Percentiles rank a stretch among this genome's conserved stretches.
Conservation (phyloP, 164 flowering plant species). For the Chimonanthus salicifolius region DNA sequence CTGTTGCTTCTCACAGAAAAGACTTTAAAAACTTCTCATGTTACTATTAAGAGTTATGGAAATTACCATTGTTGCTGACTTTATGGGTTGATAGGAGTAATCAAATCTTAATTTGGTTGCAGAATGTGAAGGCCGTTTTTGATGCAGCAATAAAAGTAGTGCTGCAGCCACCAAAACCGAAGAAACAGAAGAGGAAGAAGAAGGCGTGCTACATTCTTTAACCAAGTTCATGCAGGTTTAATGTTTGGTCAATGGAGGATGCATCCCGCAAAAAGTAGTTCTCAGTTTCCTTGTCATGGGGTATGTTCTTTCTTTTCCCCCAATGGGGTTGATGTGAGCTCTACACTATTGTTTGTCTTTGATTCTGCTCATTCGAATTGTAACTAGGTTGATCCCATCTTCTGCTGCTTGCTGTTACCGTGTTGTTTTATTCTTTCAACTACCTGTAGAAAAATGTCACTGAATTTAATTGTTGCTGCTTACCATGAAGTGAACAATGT, state of each 20-base stretch:
- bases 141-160: constrained; percentile 64
- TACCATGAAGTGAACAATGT: not conserved
- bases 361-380: not conserved
- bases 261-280: not conserved
- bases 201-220: constrained; percentile 35
- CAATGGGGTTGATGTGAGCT: not conserved
- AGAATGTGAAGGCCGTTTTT: constrained; percentile 68
- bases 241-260: not conserved
- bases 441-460: not conserved
- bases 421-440: not conserved
- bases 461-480: not conserved
- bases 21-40: too few relatives aligned
- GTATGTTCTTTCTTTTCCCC: not conserved
- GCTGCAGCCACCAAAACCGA: constrained; percentile 51
- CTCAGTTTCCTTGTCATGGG: not conserved
- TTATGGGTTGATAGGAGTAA: not conserved
- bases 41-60: too few relatives aligned
- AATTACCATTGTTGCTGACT: too few relatives aligned
- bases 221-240: not conserved
- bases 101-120: constrained; percentile 15
- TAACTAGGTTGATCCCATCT: not conserved
- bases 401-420: not conserved
- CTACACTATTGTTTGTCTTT: constrained; percentile 1
- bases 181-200: constrained; percentile 33
- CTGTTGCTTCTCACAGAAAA: too few relatives aligned